Evolutionary conservation across 129 eudicot species (phyloP), one percentile per base, ranked within the genome.

Genomic region (Deinandra increscens): DNA sequence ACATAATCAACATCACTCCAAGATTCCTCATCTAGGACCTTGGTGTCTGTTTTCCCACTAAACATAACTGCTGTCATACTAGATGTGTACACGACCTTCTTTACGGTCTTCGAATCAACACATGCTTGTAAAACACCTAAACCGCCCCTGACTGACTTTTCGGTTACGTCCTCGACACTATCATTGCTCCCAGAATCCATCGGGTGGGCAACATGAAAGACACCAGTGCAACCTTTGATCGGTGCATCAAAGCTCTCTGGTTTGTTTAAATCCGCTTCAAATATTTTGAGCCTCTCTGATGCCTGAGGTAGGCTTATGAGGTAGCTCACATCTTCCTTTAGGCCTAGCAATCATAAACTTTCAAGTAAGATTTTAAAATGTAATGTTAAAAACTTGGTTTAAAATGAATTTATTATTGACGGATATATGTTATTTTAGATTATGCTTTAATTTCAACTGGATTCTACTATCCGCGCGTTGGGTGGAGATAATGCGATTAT

Each of bases 141-240:
- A 14, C 73, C 44, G 3, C 64, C 84, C 38, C 62, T 51, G 9
- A 81, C 22, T 0, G 79, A 49, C 60, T 68, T 75, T 59, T 65
- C 18, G 7, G 75, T 75, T 15, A 60, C 11, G 46, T 53, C 79
- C 38, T 80, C 78, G 37, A 46, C 78, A 1, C 54, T 1, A 15
- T 83, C 79, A 34, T 67, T 75, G 22, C 55, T 76, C 19, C 15
- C 72, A 22, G 44, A 61, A 41, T 82, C 83, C 7, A 74, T 54
- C 4, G 82, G 82, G 34, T 83, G 86, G 13, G 91, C 91, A 34
- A 78, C 77, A 61, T 86, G 91, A 51, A 86, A 86, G 19, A 83
- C 84, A 12, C 91, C 88, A 22, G 12, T 51, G 83, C 91, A 86
- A 0, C 85, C 87, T 43, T 77, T 23, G 1, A 85, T 77, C 26